Evolutionary conservation across 495 filamentous ascomycete genomes (phyloP).

Genomic region (Annulohypoxylon moriforme): DNA sequence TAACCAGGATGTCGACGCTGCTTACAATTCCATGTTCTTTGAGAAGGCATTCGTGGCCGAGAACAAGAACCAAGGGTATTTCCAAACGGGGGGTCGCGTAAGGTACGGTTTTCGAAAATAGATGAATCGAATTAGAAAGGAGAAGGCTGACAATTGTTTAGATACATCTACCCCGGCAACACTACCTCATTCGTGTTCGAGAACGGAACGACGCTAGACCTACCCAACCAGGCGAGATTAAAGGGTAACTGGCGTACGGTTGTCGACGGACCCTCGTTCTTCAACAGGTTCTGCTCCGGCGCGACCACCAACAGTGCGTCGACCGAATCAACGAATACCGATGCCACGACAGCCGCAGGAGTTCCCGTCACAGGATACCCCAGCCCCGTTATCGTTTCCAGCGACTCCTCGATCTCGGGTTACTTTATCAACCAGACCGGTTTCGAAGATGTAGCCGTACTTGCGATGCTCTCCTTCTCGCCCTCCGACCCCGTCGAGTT

Average conservation of each 20-base stretch:
- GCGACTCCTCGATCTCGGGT: constrained; percentile 58
- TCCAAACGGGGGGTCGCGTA: constrained; percentile 47
- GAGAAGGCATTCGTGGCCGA: constrained; percentile 45
- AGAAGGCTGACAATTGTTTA: neutral
- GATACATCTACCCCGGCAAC: constrained; percentile 55
- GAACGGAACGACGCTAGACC: constrained; percentile 52
- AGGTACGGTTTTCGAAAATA: constrained; percentile 30
- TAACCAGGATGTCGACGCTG: constrained; percentile 60
- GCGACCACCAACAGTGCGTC: constrained; percentile 18
- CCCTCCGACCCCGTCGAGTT: constrained; percentile 48
- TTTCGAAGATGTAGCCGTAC: constrained; percentile 60
- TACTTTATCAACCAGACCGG: constrained; percentile 60
- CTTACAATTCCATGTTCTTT: constrained; percentile 61
- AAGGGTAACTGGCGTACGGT: constrained; percentile 49
- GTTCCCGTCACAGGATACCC: constrained; percentile 62
- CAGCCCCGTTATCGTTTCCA: constrained; percentile 55
- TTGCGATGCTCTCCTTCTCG: constrained; percentile 47
- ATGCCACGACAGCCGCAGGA: constrained; percentile 29
- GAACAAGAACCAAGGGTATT: constrained; percentile 40
- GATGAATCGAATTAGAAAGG: neutral
- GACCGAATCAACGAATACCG: constrained; percentile 27
- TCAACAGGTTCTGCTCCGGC: constrained; percentile 49
- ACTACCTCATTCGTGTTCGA: constrained; percentile 56
- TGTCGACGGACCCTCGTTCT: constrained; percentile 54
- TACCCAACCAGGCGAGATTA: constrained; percentile 54